phyloP scores from a whole-genome alignment of 169 alveolate genomes.

The Perkinsus olseni region DNA sequence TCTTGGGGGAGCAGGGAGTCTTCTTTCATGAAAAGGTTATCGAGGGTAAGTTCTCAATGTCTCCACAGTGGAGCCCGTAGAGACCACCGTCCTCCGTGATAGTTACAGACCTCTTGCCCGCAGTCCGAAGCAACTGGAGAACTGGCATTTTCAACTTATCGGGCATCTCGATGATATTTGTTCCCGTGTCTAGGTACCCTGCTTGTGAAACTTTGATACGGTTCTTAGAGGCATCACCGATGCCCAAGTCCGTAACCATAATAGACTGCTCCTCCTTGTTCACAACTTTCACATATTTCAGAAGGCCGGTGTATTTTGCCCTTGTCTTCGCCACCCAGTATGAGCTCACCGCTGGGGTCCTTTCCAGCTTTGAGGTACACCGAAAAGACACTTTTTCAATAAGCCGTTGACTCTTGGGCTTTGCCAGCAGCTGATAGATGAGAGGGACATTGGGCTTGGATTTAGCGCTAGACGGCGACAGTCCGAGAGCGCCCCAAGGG shows the following conservation, averaged over 20 bases:
- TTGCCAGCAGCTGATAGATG: neutral
- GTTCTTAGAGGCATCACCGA: neutral
- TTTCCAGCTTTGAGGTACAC: neutral
- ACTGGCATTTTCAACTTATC: neutral
- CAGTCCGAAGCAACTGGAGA: neutral
- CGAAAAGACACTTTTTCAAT: neutral
- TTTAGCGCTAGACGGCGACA: neutral
- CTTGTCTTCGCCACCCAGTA: neutral
- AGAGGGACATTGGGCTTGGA: neutral
- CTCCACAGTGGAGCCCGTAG: neutral
- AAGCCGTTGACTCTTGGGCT: no score
- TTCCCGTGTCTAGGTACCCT: neutral
- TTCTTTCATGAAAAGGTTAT: neutral
- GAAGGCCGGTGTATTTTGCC: neutral
- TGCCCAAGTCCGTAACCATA: neutral
- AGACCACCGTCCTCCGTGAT: neutral
- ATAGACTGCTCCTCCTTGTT: neutral
- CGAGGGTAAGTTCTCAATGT: neutral
- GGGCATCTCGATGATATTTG: neutral
- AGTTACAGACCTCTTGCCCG: neutral
- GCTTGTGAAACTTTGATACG: neutral
- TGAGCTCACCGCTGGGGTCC: neutral
- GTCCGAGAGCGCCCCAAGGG: neutral
- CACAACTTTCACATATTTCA: neutral
- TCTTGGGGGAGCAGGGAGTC: neutral